Conservation (phyloP, 2,329 filamentous ascomycete genomes). For the Pezizomycotina sp. region DNA sequence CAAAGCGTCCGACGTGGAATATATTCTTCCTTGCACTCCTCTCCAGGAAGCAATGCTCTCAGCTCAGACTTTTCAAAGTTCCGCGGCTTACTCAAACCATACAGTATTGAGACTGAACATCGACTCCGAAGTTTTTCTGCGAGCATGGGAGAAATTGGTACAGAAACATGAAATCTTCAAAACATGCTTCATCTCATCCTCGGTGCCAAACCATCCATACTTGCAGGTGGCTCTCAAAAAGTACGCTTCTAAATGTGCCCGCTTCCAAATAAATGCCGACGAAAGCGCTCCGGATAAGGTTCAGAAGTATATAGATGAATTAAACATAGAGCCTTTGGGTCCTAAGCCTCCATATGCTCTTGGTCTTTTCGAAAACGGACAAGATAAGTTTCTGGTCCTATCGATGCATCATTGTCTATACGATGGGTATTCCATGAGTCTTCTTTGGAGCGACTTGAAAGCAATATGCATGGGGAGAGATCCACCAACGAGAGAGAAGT, state of each 20-base stretch:
- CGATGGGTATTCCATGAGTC: slow-evolving; percentile 60
- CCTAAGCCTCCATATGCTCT: slow-evolving; percentile 29
- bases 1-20: slow-evolving; percentile 30
- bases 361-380: slow-evolving; percentile 20
- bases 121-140: slow-evolving; percentile 36
- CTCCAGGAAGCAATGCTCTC: slow-evolving; percentile 79
- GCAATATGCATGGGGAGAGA: slow-evolving; percentile 34
- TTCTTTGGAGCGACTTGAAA: slow-evolving; percentile 56
- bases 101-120: slow-evolving; percentile 46
- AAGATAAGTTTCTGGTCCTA: slow-evolving; percentile 30
- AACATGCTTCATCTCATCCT: slow-evolving; percentile 56
- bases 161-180: slow-evolving; percentile 58
- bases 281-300: slow-evolving; percentile 29
- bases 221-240: slow-evolving; percentile 51
- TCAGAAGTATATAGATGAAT: slow-evolving; percentile 30
- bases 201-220: slow-evolving; percentile 44
- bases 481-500: slow-evolving; percentile 39
- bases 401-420: slow-evolving; percentile 70
- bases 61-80: slow-evolving; percentile 32
- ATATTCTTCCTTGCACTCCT: slow-evolving; percentile 64
- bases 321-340: slow-evolving; percentile 28
- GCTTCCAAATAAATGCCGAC: slow-evolving; percentile 19
- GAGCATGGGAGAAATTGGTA: slow-evolving; percentile 47
- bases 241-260: slow-evolving; percentile 29
- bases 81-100: slow-evolving; percentile 53